Evolutionary conservation across 225 moss, liverwort and hornwort genomes (phyloP), one percentile per base, ranked within the genome.

Genomic region (Asterella californica): DNA sequence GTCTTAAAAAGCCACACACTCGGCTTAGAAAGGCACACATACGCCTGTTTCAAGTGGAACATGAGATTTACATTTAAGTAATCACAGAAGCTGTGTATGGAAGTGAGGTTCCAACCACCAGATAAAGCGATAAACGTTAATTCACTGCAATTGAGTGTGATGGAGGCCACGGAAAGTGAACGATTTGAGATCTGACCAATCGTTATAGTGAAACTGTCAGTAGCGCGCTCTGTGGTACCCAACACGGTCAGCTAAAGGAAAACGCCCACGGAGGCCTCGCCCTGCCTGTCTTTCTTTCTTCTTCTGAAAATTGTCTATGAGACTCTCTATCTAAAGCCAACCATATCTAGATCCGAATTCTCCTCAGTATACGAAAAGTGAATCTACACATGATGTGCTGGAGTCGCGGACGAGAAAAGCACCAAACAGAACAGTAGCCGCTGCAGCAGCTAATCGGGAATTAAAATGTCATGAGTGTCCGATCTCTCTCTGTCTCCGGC

Each of bases 31-130:
- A 65, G 22, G 8, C 19, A 70, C 37, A 75, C 22, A 57, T 27
- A 54, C 18, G 34, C 21, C 55, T 33, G 32, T 54, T n/a, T 57
- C 76, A 54, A 33, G 32, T 60, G 25, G 60, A 76, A 54, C 37
- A 60, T 21, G 37, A 76, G 4, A 72, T 60, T 76, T 42, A 60
- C 60, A 76, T 42, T 25, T 14, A 15, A 75, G 30, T 52, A 47
- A 34, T 6, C n/a, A 15, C n/a, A 76, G 60, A 38, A 21, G 76
- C 32, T 76, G 37, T 59, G 15, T 34, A 36, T 36, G 33, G 60
- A 60, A 76, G 60, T 76, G 59, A 76, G 34, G 57, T 37, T 76
- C 76, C 76, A 76, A 60, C 37, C 57, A 76, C 37, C 37, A 76
- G 76, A 61, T 34, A 18, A 24, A 59, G 25, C 57, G 50, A 57